phyloP scores from a whole-genome alignment of 2,329 filamentous ascomycete species.

The Pseudogymnoascus sp. region DNA sequence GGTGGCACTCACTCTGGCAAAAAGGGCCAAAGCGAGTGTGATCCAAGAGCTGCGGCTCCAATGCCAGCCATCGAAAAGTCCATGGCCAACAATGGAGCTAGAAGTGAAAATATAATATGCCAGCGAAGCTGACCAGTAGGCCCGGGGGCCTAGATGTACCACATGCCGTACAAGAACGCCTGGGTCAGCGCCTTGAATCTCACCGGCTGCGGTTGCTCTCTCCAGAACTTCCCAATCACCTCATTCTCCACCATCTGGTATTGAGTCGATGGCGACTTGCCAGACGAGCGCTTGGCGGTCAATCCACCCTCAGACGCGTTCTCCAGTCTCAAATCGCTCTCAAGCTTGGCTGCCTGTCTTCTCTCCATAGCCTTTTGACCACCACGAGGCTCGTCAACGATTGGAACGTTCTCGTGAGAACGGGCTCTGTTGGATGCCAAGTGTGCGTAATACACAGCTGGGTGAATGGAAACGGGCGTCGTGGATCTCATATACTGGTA shows the following conservation, averaged over 20 bases:
- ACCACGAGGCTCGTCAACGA: constrained; percentile 40
- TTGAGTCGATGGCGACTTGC: constrained; percentile 27
- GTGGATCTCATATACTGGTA: constrained; percentile 92
- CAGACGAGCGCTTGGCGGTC: constrained; percentile 18
- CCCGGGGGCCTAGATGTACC: constrained; percentile 28
- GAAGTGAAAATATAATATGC: neutral
- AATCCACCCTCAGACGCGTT: constrained; percentile 23
- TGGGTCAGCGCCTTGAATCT: constrained; percentile 5
- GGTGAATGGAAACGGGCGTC: constrained; percentile 75
- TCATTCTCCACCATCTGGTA: constrained; percentile 16
- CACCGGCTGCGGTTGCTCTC: constrained; percentile 10
- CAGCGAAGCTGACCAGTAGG: neutral
- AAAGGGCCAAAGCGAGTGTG: neutral
- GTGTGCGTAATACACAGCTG: constrained; percentile 94
- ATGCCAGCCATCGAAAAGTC: neutral
- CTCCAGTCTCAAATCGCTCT: constrained; percentile 10
- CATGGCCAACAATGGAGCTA: neutral
- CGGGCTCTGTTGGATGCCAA: constrained; percentile 75
- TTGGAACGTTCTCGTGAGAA: constrained; percentile 56
- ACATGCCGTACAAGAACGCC: constrained; percentile 28
- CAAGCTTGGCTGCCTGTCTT: constrained; percentile 18
- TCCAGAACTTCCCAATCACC: constrained; percentile 5
- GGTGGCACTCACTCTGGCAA: neutral
- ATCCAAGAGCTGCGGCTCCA: neutral
- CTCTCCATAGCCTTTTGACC: constrained; percentile 38